Percentiles rank a stretch among this genome's conserved stretches.
Conservation (phyloP, 2,329 filamentous ascomycete species). For the Pseudogymnoascus sp. region DNA sequence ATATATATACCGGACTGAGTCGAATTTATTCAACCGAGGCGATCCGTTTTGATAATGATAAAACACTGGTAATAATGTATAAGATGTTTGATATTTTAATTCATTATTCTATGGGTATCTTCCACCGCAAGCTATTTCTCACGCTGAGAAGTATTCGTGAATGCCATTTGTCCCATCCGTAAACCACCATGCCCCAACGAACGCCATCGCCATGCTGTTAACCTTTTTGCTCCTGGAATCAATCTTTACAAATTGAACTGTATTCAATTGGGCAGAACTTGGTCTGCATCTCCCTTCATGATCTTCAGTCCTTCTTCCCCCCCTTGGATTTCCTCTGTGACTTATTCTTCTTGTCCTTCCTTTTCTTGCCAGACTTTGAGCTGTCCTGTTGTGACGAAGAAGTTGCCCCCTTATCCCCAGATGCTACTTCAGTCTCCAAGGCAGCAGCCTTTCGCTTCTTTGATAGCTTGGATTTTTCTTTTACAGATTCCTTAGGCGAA, state of each 20-base stretch:
- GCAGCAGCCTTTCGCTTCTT: slow-evolving; percentile 23
- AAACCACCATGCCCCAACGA: background rate
- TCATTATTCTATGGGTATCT: slow-evolving; percentile 7
- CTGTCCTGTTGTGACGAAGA: slow-evolving; percentile 16
- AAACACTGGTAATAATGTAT: background rate
- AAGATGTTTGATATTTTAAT: slow-evolving; percentile 1
- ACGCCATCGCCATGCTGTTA: slow-evolving; percentile 8
- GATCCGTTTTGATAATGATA: slow-evolving; percentile 1
- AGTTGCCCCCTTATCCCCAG: slow-evolving; percentile 12
- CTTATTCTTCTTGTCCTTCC: slow-evolving; percentile 25
- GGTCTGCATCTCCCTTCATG: background rate
- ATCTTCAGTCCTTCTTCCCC: slow-evolving; percentile 24
- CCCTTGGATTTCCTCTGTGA: slow-evolving; percentile 26
- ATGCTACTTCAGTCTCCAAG: background rate
- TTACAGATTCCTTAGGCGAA: background rate
- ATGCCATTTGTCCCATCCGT: background rate
- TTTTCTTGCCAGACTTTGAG: slow-evolving; percentile 22
- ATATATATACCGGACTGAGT: slow-evolving; percentile 3
- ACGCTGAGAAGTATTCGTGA: background rate
- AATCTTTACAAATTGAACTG: background rate
- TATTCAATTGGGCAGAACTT: background rate
- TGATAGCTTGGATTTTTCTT: slow-evolving; percentile 10
- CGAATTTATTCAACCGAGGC: background rate
- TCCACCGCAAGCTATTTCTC: background rate
- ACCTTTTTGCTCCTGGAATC: slow-evolving; percentile 1